Conservation (phyloP, 768 basidiomycete genomes). For the Tulasnella sp. region DNA sequence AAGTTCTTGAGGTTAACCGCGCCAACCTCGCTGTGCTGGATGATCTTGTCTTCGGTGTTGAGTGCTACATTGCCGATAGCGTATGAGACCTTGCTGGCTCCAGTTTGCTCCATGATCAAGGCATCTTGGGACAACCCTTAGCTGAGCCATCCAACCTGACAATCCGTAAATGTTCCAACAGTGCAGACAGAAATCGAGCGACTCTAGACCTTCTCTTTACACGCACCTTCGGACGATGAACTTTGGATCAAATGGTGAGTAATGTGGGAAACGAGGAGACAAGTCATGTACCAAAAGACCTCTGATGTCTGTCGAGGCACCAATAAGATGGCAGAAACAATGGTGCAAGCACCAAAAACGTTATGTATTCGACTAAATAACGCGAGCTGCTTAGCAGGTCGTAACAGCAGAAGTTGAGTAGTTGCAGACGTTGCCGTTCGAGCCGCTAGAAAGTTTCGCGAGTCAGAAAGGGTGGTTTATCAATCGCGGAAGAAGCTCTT, state of each 20-base stretch:
- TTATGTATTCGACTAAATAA: neutral
- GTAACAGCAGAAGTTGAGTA: neutral
- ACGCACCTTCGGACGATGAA: neutral
- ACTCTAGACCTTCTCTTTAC: neutral
- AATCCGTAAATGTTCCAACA: neutral
- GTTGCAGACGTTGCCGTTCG: constrained; percentile 10
- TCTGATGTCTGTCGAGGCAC: neutral
- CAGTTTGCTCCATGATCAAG: neutral
- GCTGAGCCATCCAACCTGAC: neutral
- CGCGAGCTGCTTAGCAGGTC: neutral
- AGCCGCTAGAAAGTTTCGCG: neutral
- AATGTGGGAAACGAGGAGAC: neutral
- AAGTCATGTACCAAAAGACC: neutral
- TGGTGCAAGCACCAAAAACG: neutral
- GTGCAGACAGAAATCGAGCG: neutral
- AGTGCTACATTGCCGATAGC: too few relatives aligned
- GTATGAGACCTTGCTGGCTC: too few relatives aligned
- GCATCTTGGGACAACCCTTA: neutral
- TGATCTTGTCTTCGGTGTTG: too few relatives aligned
- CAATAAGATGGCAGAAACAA: neutral
- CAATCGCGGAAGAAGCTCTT: neutral
- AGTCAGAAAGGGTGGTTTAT: neutral
- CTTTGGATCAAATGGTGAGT: neutral
- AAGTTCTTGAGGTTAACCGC: too few relatives aligned
- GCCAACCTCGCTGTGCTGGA: too few relatives aligned